Base-by-base conservation (phyloP, 257 asterid species). In the Knoxia roxburghii region DNA sequence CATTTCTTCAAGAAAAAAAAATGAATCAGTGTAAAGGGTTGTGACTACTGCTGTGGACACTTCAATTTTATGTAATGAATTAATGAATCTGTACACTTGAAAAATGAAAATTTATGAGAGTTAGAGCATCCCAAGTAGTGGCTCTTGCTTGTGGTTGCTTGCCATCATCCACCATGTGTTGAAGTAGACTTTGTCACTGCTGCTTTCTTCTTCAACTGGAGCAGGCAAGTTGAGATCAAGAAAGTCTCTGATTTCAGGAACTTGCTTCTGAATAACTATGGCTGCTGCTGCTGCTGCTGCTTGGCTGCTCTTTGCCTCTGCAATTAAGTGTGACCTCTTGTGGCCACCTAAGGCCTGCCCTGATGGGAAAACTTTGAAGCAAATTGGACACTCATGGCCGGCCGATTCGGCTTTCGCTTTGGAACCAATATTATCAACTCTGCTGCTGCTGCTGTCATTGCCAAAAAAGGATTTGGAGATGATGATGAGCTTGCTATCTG, bases 331-430 rank as follows among this genome's bases (percentile, higher is more conserved):
- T 50, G 96, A 85, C 73, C 96, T 80, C 79, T 87, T 91, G 82
- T 91, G 98, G 26, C 98, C 98, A 21, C 98, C 98, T 68, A 91
- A 80, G 10, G 96, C 96, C 76, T 89, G 96, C 4, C 95, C 95
- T 29, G 96, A 89, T 60, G 87, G 41, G 78, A 89, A 89, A 73
- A 80, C 79, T 72, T 76, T 89, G 80, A 78, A 80, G 80, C 96
- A 89, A 75, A 91, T 80, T 60, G 96, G 95, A 58, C 95, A 91
- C 58, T 85, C 86, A 49, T 80, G 91, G 29, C 67, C 41, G 41
- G 41, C 6, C 0, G 32, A 32, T 62, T 51, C 73, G 9, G 46
- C 23, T 45, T 65, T 72, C 43, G 61, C 74, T 69, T 68, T 35
- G 1, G 57, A 61, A 41, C 48, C 66, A 37, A 9, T 3, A 9